Percentiles rank a stretch among this genome's conserved stretches.
Evolutionary conservation across 164 flowering plant species (phyloP).

Genomic region (Vitis riparia): DNA sequence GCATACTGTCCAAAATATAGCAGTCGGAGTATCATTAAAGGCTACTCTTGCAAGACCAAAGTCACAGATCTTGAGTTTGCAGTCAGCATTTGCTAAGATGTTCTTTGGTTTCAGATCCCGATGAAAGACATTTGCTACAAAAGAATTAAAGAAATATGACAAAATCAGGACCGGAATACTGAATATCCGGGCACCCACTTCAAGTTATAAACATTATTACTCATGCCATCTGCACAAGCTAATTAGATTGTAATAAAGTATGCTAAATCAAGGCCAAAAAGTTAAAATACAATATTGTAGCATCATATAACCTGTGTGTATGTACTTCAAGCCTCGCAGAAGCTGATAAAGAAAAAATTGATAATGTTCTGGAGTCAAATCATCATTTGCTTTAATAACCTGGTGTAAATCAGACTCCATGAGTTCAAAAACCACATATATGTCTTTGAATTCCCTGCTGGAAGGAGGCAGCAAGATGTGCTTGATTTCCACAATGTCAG

Average conservation of each 20-base stretch:
- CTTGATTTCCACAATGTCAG: constrained; percentile 96
- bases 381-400: constrained; percentile 97
- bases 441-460: constrained; percentile 94
- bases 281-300: neutral
- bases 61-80: constrained; percentile 90
- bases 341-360: constrained; percentile 98
- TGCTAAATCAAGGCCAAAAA: neutral
- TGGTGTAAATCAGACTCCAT: constrained; percentile 98
- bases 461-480: constrained; percentile 96
- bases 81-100: constrained; percentile 86
- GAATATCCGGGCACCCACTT: neutral
- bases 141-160: neutral
- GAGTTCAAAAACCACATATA: constrained; percentile 94
- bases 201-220: neutral
- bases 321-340: constrained; percentile 89
- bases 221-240: neutral
- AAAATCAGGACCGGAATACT: constrained; percentile 8
- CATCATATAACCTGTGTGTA: constrained; percentile 71
- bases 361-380: constrained; percentile 94
- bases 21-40: constrained; percentile 84
- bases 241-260: neutral
- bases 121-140: constrained; percentile 83
- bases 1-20: constrained; percentile 93
- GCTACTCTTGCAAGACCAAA: constrained; percentile 94
- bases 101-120: constrained; percentile 89